These are phyloP conservation scores for Cryptococcus neoformans DNA, from an alignment of 1,284 basidiomycete species.

Conservation along the genomic window DNA sequence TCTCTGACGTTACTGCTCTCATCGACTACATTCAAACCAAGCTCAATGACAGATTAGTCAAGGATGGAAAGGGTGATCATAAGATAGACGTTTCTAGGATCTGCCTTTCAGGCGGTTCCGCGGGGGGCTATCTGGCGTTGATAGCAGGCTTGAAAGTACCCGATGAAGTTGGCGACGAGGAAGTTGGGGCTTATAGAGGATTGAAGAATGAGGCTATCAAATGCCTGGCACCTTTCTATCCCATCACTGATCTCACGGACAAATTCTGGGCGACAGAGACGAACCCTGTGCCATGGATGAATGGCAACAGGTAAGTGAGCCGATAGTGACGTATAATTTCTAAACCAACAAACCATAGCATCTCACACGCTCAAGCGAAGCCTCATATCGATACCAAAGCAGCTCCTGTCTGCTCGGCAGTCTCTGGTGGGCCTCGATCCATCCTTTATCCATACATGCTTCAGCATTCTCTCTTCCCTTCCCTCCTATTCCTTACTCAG, in stretches of 20 bases:
- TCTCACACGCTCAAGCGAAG: constrained; percentile 36
- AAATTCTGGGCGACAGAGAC: constrained; percentile 46
- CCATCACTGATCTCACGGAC: constrained; percentile 45
- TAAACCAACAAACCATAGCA: constrained; percentile 10
- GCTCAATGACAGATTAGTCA: constrained; percentile 30
- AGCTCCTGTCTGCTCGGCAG: constrained; percentile 31
- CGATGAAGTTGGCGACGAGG: constrained; percentile 22
- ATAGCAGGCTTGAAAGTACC: constrained; percentile 38
- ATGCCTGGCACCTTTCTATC: constrained; percentile 44
- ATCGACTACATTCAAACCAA: constrained; percentile 30
- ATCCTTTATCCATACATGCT: constrained; percentile 48
- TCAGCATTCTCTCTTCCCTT: constrained; percentile 44
- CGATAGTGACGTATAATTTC: background rate
- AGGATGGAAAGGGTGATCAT: constrained; percentile 25
- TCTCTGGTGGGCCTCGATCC: constrained; percentile 40
- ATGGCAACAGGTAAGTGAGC: constrained; percentile 19
- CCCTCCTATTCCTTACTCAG: constrained; percentile 40
- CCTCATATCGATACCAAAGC: constrained; percentile 42
- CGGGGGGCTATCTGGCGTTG: constrained; percentile 45
- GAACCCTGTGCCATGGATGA: constrained; percentile 43
- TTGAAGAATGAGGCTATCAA: constrained; percentile 23
- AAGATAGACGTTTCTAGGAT: constrained; percentile 34
- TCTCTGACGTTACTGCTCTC: constrained; percentile 36
- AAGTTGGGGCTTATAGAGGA: constrained; percentile 38
- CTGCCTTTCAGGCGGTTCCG: constrained; percentile 41